Evolutionary conservation across 2,329 filamentous ascomycete genomes (phyloP).

Genomic region (Fusarium guadeloupense): DNA sequence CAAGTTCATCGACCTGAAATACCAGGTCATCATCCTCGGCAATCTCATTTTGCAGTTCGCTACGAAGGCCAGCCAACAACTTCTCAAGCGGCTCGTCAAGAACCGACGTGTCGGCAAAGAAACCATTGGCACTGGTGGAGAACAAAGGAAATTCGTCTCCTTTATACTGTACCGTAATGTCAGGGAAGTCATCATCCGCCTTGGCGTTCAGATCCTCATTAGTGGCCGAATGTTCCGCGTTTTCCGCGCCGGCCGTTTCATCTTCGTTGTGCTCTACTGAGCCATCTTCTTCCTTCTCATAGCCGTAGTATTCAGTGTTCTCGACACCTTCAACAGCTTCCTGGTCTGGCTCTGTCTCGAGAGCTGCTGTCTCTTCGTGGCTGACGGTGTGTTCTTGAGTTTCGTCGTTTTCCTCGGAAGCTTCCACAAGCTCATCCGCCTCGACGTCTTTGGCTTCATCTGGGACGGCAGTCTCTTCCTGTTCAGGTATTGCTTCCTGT

Average conservation of each 20-base stretch:
- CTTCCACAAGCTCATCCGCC: conserved; percentile 9
- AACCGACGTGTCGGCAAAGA: conserved; percentile 55
- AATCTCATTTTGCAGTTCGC: conserved; percentile 58
- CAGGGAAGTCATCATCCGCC: conserved; percentile 42
- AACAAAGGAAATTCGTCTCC: conserved; percentile 56
- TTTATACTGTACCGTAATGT: conserved; percentile 55
- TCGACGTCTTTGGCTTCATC: conserved; percentile 8
- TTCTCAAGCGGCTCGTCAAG: conserved; percentile 56
- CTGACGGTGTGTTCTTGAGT: not conserved
- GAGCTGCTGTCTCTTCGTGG: conserved; percentile 5
- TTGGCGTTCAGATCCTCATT: conserved; percentile 18
- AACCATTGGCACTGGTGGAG: conserved; percentile 50
- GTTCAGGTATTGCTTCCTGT: conserved; percentile 5
- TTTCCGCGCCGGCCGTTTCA: conserved; percentile 6
- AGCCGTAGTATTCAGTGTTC: conserved; percentile 4
- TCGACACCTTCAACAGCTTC: conserved; percentile 2
- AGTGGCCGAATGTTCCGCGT: conserved; percentile 5
- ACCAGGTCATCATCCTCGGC: conserved; percentile 58
- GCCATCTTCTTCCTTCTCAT: conserved; percentile 11
- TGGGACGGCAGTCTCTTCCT: conserved; percentile 1
- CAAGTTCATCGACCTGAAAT: conserved; percentile 62
- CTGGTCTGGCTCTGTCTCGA: not conserved
- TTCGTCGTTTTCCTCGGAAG: conserved; percentile 27
- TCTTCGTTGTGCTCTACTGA: conserved; percentile 18
- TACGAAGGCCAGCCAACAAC: conserved; percentile 56